Percentiles rank a stretch among this genome's conserved stretches.
These are phyloP conservation scores for Saccharomycopsis amapae DNA, from an alignment of 805 yeast genomes.

Conservation along the genomic window DNA sequence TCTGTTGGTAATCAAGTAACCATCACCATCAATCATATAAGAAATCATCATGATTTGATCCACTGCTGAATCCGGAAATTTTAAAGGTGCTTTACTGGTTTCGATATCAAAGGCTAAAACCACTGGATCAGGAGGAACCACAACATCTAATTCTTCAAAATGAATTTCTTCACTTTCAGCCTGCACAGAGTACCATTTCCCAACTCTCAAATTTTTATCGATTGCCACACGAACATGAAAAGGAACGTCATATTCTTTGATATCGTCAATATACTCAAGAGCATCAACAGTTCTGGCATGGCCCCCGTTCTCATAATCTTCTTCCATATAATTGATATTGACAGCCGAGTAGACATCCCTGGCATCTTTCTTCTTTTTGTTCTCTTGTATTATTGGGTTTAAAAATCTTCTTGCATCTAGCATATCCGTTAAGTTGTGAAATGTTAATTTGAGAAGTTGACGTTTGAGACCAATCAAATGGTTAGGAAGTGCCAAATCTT, in stretches of 20 bases:
- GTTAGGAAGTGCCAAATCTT: conserved; percentile 76
- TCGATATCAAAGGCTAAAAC: conserved; percentile 96
- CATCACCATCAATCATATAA: conserved; percentile 98
- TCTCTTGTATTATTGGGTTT: conserved; percentile 63
- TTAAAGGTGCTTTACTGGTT: conserved; percentile 92
- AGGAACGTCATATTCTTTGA: conserved; percentile 93
- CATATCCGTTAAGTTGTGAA: conserved; percentile 69
- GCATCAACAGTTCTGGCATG: conserved; percentile 39
- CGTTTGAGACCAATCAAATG: conserved; percentile 75
- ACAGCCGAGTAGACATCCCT: conserved; percentile 61
- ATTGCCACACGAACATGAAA: conserved; percentile 95
- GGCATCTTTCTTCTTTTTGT: conserved; percentile 52
- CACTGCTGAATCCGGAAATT: conserved; percentile 84
- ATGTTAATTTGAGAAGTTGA: conserved; percentile 57
- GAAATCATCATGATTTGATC: conserved; percentile 99
- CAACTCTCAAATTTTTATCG: conserved; percentile 79
- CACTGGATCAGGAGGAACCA: conserved; percentile 96
- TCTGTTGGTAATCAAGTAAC: conserved; percentile 86
- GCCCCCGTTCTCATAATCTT: conserved; percentile 28
- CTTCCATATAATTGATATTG: conserved; percentile 33
- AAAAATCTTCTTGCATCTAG: conserved; percentile 64
- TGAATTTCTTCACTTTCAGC: conserved; percentile 52
- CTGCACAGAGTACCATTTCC: conserved; percentile 88
- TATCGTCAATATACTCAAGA: conserved; percentile 59
- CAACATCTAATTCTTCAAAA: conserved; percentile 58